These are phyloP conservation scores for Tilletia setariae DNA, from an alignment of 1,284 basidiomycete species.

Conservation along the genomic window DNA sequence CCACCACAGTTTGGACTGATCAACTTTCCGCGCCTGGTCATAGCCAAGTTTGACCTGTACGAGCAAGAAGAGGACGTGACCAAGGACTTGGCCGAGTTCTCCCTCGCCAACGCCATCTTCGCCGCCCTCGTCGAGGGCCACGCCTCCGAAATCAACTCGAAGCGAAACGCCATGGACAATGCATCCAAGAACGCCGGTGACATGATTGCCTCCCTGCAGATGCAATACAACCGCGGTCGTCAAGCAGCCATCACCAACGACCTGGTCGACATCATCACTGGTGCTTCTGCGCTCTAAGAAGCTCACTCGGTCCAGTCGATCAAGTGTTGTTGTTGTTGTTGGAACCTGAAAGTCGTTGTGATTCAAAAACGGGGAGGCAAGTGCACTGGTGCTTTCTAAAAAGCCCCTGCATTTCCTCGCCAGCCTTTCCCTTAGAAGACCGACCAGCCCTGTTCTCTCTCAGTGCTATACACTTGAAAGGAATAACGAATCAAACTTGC, in stretches of 20 bases:
- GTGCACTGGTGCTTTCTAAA: too few species aligned
- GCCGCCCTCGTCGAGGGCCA: slow-evolving; percentile 91
- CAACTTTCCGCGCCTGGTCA: slow-evolving; percentile 21
- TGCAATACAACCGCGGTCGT: slow-evolving; percentile 86
- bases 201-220: slow-evolving; percentile 53
- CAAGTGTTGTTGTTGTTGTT: not conserved
- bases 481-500: too few species aligned
- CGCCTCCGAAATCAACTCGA: slow-evolving; percentile 80
- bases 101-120: slow-evolving; percentile 93
- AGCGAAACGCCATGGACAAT: slow-evolving; percentile 98
- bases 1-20: slow-evolving; percentile 1
- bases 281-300: slow-evolving; percentile 60
- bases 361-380: not conserved
- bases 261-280: slow-evolving; percentile 89
- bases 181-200: slow-evolving; percentile 88
- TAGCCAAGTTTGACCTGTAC: slow-evolving; percentile 46
- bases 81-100: slow-evolving; percentile 91
- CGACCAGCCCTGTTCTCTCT: too few species aligned
- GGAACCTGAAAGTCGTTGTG: not conserved
- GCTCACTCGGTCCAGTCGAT: not conserved
- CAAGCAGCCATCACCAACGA: slow-evolving; percentile 97
- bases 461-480: too few species aligned
- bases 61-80: slow-evolving; percentile 67
- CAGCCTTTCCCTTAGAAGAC: too few species aligned
- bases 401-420: too few species aligned